A percentile compares a stretch with the other conserved stretches of the same genome.
phyloP scores from a whole-genome alignment of 2,329 filamentous ascomycete genomes.

The Fusarium buharicum region DNA sequence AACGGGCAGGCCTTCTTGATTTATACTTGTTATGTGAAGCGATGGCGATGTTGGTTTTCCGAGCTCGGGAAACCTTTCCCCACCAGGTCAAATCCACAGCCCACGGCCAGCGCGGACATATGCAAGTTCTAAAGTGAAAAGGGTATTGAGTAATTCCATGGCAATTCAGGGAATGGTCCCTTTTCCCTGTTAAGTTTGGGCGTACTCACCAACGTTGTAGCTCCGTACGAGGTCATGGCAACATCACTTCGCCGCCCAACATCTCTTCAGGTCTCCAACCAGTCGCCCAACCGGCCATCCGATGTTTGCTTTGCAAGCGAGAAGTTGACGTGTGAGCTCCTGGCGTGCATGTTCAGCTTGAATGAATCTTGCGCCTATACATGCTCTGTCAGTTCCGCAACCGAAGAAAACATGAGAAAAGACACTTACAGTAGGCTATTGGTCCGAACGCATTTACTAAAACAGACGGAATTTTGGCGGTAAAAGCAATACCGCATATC shows the following conservation, averaged over 20 bases:
- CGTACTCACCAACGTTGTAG: no score
- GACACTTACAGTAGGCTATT: constrained; percentile 56
- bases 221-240: not conserved
- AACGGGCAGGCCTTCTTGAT: constrained; percentile 3
- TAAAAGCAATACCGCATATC: constrained; percentile 58
- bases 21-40: constrained; percentile 29
- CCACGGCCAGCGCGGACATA: not conserved
- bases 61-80: constrained; percentile 44
- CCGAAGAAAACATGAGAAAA: no score
- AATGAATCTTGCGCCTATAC: constrained; percentile 49
- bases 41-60: constrained; percentile 29
- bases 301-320: constrained; percentile 49
- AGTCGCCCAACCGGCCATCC: constrained; percentile 55
- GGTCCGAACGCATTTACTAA: constrained; percentile 61
- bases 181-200: not conserved
- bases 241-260: constrained; percentile 36
- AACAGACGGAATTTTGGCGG: constrained; percentile 54
- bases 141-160: not conserved
- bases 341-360: constrained; percentile 41
- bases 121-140: not conserved
- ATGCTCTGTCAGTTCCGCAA: not conserved
- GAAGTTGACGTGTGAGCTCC: constrained; percentile 48
- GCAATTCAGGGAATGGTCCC: not conserved
- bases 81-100: not conserved
- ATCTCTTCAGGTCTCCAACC: constrained; percentile 45